Conservation (phyloP, 2,329 filamentous ascomycete genomes). For the Dissoconium aciculare region DNA sequence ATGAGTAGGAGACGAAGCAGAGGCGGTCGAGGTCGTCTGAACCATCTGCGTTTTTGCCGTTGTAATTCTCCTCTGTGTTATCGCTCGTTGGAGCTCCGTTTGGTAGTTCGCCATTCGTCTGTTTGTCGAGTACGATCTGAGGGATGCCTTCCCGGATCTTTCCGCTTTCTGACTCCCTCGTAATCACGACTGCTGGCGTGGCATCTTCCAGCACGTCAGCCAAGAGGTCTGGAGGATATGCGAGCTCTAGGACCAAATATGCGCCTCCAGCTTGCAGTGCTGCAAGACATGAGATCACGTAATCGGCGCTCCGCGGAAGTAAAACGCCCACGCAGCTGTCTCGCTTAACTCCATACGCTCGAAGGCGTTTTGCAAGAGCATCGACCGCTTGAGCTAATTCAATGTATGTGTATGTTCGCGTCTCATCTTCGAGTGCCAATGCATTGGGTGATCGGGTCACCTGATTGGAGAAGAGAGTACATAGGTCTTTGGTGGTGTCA, state of each 20-base stretch:
- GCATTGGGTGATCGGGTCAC: conserved; percentile 53
- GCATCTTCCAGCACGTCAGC: conserved; percentile 66
- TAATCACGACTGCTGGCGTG: conserved; percentile 54
- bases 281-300: conserved; percentile 64
- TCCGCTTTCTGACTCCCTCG: conserved; percentile 46
- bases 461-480: conserved; percentile 56
- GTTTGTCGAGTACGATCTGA: conserved; percentile 49
- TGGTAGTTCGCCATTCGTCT: conserved; percentile 20
- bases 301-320: conserved; percentile 59
- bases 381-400: conserved; percentile 55
- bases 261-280: conserved; percentile 66
- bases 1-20: conserved; percentile 69
- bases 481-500: conserved; percentile 57
- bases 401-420: conserved; percentile 51
- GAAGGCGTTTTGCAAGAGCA: conserved; percentile 49
- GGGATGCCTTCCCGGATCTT: conserved; percentile 51
- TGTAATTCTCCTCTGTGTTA: conserved; percentile 2
- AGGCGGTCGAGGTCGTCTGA: conserved; percentile 58
- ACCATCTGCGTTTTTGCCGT: conserved; percentile 19
- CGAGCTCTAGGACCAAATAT: conserved; percentile 65
- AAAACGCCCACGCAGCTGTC: conserved; percentile 63
- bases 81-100: conserved; percentile 12
- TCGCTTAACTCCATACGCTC: conserved; percentile 52
- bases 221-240: conserved; percentile 59
- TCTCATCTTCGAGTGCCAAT: conserved; percentile 57